Conservation (phyloP, 495 filamentous ascomycete species). For the Tuber umbilicatum region DNA sequence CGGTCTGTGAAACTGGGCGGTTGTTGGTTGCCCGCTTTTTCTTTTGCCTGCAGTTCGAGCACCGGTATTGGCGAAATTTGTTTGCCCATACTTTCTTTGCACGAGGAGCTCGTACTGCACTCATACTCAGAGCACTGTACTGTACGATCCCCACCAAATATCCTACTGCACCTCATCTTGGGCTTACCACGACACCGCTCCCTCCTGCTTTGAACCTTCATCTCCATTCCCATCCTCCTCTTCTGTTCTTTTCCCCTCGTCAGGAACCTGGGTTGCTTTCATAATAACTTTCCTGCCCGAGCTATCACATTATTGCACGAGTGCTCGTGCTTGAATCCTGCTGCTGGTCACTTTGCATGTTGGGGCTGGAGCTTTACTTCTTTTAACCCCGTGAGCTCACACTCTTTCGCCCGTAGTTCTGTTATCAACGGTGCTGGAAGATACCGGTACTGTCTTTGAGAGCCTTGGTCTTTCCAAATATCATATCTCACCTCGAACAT, state of each 20-base stretch:
- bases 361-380: background rate
- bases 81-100: background rate
- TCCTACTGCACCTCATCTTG: background rate
- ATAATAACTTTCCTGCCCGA: background rate
- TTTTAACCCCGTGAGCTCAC: background rate
- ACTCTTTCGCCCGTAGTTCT: background rate
- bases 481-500: background rate
- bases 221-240: background rate
- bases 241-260: background rate
- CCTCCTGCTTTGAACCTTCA: background rate
- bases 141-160: background rate
- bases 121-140: too few relatives aligned
- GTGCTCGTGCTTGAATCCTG: background rate
- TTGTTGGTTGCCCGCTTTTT: conserved; percentile 2
- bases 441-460: background rate
- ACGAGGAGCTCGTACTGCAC: background rate
- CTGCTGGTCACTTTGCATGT: conserved; percentile 1
- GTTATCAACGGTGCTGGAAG: background rate
- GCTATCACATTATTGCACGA: background rate
- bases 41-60: too few relatives aligned
- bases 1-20: background rate
- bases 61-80: background rate
- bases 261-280: background rate
- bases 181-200: background rate
- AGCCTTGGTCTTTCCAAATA: background rate